Evolutionary conservation across 371 early-diverging fungal genomes (phyloP).

Genomic region (Choanephora cucurbitarum): DNA sequence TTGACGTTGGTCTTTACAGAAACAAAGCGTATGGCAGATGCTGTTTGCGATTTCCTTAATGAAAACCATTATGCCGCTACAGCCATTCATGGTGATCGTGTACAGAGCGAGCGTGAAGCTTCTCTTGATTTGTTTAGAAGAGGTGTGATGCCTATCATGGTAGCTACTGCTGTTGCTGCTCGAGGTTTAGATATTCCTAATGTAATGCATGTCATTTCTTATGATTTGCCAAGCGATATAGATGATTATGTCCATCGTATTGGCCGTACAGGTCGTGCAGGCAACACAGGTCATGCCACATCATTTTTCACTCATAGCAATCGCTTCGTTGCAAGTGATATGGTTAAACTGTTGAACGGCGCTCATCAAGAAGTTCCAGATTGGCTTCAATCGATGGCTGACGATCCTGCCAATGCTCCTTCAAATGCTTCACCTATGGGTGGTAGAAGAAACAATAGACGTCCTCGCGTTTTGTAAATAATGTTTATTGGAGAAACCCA

Average conservation of each 20-base stretch:
- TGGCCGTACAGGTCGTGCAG: slow-evolving; percentile 96
- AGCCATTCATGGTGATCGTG: slow-evolving; percentile 95
- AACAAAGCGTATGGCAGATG: slow-evolving; percentile 98
- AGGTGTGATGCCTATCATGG: slow-evolving; percentile 91
- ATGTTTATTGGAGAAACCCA: no score
- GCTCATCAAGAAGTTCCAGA: slow-evolving; percentile 55
- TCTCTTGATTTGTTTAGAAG: slow-evolving; percentile 88
- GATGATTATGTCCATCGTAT: slow-evolving; percentile 96
- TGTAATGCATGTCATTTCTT: slow-evolving; percentile 91
- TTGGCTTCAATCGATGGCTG: slow-evolving; percentile 60
- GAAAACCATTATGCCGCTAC: slow-evolving; percentile 79
- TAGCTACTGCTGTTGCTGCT: slow-evolving; percentile 99
- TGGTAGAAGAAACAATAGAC: slow-evolving; percentile 1
- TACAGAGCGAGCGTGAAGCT: slow-evolving; percentile 95
- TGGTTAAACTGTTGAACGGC: slow-evolving; percentile 77
- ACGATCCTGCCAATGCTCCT: slow-evolving; percentile 5
- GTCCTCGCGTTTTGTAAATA: background rate
- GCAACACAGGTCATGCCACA: slow-evolving; percentile 90
- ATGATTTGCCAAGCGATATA: slow-evolving; percentile 89
- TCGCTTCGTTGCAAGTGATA: slow-evolving; percentile 71
- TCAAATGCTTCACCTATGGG: slow-evolving; percentile 5
- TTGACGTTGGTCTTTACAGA: slow-evolving; percentile 97
- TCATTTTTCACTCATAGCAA: slow-evolving; percentile 96
- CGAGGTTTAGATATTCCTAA: slow-evolving; percentile 96
- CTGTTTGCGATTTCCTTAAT: slow-evolving; percentile 76